Conservation (phyloP, 768 basidiomycete genomes). For the Kwoniella mangroviensis region DNA sequence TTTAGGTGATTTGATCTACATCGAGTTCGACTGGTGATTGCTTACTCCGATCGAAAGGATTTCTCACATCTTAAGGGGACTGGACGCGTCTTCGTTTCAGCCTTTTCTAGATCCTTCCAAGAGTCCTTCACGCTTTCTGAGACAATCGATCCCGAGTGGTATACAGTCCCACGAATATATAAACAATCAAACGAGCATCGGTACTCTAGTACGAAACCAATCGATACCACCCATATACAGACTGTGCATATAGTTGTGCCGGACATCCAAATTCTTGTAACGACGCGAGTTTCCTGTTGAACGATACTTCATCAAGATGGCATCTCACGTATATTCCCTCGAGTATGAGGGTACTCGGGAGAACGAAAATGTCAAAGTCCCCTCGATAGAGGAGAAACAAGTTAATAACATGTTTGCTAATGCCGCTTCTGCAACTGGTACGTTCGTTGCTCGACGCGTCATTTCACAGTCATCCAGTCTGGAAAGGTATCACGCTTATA, state of each 20-base stretch:
- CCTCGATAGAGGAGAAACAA: constrained; percentile 22
- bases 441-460: constrained; percentile 3
- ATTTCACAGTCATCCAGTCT: background rate
- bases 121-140: too few species aligned
- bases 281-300: background rate
- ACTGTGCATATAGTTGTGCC: background rate
- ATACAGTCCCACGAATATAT: too few species aligned
- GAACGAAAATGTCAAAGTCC: constrained; percentile 6
- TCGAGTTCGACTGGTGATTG: background rate
- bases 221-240: background rate
- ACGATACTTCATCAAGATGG: background rate
- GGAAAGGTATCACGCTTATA: background rate
- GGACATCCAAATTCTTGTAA: background rate
- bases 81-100: background rate
- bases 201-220: background rate
- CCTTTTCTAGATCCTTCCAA: background rate
- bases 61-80: background rate
- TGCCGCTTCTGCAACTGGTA: constrained; percentile 34
- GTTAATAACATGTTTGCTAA: constrained; percentile 36
- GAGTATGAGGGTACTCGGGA: background rate
- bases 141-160: too few species aligned
- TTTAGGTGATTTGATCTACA: too few species aligned
- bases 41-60: background rate
- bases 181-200: too few species aligned
- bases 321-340: background rate